These are phyloP conservation scores for Thuidium tamariscinum DNA, from an alignment of 225 moss, liverwort and hornwort genomes.

Conservation along the genomic window DNA sequence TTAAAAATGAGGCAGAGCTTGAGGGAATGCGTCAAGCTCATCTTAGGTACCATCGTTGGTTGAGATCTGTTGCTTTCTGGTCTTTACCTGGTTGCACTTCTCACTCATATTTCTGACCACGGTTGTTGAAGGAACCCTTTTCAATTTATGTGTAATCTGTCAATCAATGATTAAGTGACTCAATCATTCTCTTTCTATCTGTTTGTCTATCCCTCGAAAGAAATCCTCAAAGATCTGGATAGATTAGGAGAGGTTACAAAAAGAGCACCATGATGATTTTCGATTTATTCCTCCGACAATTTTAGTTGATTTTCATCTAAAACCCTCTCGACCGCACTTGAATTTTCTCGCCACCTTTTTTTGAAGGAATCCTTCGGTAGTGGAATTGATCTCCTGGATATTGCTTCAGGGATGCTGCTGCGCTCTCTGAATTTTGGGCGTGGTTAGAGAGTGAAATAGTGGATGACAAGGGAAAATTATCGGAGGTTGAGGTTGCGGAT, in stretches of 20 bases:
- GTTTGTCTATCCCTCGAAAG: background rate
- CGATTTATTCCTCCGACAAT: background rate
- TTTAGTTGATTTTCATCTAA: background rate
- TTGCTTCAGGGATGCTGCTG: constrained; percentile 79
- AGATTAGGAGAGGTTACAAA: background rate
- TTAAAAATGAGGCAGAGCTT: constrained; percentile 89
- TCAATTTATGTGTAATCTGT: background rate
- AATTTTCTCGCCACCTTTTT: background rate
- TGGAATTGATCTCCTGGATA: background rate
- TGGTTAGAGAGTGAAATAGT: constrained; percentile 78
- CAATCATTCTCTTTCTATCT: background rate
- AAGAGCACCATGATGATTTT: background rate
- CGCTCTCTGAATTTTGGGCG: constrained; percentile 76
- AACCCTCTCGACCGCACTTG: background rate
- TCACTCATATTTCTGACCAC: background rate
- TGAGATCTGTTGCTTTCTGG: background rate
- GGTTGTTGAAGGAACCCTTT: background rate
- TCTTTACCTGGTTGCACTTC: background rate
- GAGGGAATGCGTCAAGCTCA: constrained; percentile 99
- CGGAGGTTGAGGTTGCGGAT: constrained; percentile 90
- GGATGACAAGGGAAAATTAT: constrained; percentile 40
- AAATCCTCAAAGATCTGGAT: background rate
- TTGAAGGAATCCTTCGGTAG: background rate
- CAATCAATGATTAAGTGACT: background rate
- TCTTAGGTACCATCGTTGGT: constrained; percentile 43